Base-by-base conservation (phyloP, 495 filamentous ascomycete genomes). In the Trichoderma virens region DNA sequence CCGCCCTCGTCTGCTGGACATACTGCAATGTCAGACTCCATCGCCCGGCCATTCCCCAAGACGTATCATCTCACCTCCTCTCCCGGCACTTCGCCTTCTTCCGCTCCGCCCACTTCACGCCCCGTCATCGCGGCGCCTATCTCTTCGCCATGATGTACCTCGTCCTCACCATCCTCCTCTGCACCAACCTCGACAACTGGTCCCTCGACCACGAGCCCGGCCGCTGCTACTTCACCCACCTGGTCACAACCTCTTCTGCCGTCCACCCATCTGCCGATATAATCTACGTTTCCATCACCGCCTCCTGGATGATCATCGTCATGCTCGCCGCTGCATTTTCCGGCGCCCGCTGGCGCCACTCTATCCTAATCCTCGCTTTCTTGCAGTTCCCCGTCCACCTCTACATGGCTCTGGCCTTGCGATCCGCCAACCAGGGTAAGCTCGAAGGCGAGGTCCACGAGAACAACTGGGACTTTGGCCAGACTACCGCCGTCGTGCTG, bases 391-490 rank as follows among this genome's bases (percentile, higher is more conserved):
- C 75, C 4, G 30, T 77, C 20, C 75, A 77, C 34, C 43, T 77
- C 2, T 77, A 77, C 62, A 74, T 77, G 72, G 70, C 72, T 64
- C 70, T 75, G 63, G 69, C 62, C 20, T 62, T 77, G 31, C 72
- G 73, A 27, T 60, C 66, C 56, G 73, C 70, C 27, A 77, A 75
- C 64, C 69, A 75, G 35, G 66, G 62, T 0, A 67, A 67, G 16
- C 67, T 75, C 28, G 75, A 74, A 41, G 69, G 70, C 20, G 68
- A 71, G 25, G 70, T 67, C 27, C 60, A 66, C 25, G 75, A 77
- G 67, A 73, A 74, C 63, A 64, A 64, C 1, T 75, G 75, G 73
- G 73, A 77, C 56, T 75, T 77, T 60, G 75, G 75, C 2, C 75
- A 77, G 67, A 77, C 75, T 4, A 75, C 72, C 16, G 73, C 73